Evolutionary conservation across 805 yeast genomes (phyloP).

Genomic region (Barnettozyma pratensis): DNA sequence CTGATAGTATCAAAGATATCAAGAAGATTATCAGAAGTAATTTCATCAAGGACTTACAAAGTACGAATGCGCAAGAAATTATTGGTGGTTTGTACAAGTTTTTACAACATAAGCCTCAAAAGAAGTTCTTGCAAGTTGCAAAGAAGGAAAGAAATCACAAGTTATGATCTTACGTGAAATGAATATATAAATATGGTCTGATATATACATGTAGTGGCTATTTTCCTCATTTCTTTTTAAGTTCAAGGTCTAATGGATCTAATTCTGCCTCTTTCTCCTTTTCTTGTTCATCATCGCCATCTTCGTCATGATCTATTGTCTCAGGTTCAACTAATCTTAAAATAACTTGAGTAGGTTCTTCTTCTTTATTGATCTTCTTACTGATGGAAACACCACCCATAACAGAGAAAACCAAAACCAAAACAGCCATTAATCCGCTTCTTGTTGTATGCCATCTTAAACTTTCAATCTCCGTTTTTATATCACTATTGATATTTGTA

Average conservation of each 20-base stretch:
- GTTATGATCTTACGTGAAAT: slow-evolving; percentile 28
- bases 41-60: slow-evolving; percentile 30
- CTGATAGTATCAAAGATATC: slow-evolving; percentile 39
- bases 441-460: slow-evolving; percentile 92
- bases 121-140: slow-evolving; percentile 53
- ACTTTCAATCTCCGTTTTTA: slow-evolving; percentile 81
- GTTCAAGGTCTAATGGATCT: slow-evolving; percentile 1
- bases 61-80: slow-evolving; percentile 61
- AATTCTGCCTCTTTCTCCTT: slow-evolving; percentile 1
- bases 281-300: slow-evolving; percentile 28
- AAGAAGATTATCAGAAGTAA: slow-evolving; percentile 34
- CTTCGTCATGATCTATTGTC: slow-evolving; percentile 22
- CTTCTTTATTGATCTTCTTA: slow-evolving; percentile 30
- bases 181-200: not conserved
- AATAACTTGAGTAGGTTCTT: slow-evolving; percentile 30
- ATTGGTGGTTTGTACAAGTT: slow-evolving; percentile 65
- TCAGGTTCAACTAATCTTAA: slow-evolving; percentile 29
- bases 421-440: slow-evolving; percentile 75
- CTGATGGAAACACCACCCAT: slow-evolving; percentile 46
- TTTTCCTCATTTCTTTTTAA: slow-evolving; percentile 4
- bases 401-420: slow-evolving; percentile 56
- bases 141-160: slow-evolving; percentile 57
- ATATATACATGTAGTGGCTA: not conserved
- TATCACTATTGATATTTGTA: slow-evolving; percentile 73
- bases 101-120: slow-evolving; percentile 69